Percentiles rank a stretch among this genome's conserved stretches.
Evolutionary conservation across 2,329 filamentous ascomycete species (phyloP).

Genomic region (Didymella keratinophila): DNA sequence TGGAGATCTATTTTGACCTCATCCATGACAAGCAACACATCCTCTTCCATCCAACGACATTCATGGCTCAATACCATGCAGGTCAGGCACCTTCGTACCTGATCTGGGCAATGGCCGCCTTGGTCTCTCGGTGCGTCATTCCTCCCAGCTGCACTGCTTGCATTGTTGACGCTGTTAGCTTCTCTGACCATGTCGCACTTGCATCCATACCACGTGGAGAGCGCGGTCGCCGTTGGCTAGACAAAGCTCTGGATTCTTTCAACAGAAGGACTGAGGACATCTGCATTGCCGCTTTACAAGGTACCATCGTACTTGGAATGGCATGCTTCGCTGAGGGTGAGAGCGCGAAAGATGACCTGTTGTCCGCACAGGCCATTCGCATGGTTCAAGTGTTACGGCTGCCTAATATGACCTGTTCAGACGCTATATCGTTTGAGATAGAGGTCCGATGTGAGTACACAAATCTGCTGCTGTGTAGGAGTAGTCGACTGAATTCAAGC

Average conservation of each 20-base stretch:
- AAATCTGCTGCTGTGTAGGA: no score
- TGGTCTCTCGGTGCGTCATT: constrained; percentile 7
- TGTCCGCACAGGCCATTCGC: constrained; percentile 13
- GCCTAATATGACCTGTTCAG: not conserved
- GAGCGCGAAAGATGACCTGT: constrained; percentile 6
- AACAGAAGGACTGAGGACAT: constrained; percentile 5
- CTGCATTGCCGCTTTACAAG: constrained; percentile 10
- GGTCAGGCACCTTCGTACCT: constrained; percentile 10
- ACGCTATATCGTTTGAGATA: constrained; percentile 6
- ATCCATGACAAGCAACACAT: constrained; percentile 17
- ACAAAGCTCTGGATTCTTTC: constrained; percentile 10
- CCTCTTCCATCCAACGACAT: constrained; percentile 14
- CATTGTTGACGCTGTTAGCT: not conserved
- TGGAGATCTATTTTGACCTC: constrained; percentile 12
- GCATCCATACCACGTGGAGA: constrained; percentile 6
- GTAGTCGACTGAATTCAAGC: not conserved
- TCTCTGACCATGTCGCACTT: constrained; percentile 8
- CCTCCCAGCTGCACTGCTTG: not conserved
- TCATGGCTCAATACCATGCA: constrained; percentile 5
- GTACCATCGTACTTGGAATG: constrained; percentile 12
- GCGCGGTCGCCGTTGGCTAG: constrained; percentile 8
- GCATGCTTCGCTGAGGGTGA: constrained; percentile 14
- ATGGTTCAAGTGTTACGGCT: constrained; percentile 13
- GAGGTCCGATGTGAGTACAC: constrained; percentile 5
- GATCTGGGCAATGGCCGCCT: constrained; percentile 9